Percentiles rank a stretch among this genome's conserved stretches.
These are phyloP conservation scores for Yamadazyma friedrichii DNA, from an alignment of 1,139 yeast genomes.

Conservation along the genomic window DNA sequence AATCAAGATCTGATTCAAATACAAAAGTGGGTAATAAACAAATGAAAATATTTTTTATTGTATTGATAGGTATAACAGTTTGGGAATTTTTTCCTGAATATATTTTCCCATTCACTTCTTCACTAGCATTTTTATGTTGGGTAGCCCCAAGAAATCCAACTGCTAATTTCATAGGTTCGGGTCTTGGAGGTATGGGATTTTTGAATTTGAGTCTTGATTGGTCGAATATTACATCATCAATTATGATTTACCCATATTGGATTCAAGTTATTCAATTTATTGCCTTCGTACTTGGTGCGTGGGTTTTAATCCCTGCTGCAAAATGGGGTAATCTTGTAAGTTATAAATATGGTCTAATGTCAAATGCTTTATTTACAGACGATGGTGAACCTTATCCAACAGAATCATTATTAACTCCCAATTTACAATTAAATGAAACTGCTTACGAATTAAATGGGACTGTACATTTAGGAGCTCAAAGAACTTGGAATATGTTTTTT, in stretches of 20 bases:
- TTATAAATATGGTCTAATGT: conserved; percentile 37
- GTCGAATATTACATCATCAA: conserved; percentile 43
- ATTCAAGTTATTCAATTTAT: conserved; percentile 39
- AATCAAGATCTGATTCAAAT: conserved; percentile 21
- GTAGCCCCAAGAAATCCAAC: conserved; percentile 36
- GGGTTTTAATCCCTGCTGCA: conserved; percentile 39
- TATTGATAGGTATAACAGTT: conserved; percentile 26
- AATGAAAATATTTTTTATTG: conserved; percentile 32
- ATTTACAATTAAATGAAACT: conserved; percentile 32
- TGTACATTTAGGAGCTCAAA: conserved; percentile 40
- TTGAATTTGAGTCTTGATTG: conserved; percentile 42
- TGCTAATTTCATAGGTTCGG: conserved; percentile 42
- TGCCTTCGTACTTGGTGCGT: conserved; percentile 39
- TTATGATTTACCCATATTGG: conserved; percentile 46
- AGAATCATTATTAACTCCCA: conserved; percentile 27
- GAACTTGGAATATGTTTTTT: conserved; percentile 50
- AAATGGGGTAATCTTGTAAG: conserved; percentile 31
- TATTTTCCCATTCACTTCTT: conserved; percentile 38
- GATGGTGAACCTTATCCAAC: conserved; percentile 38
- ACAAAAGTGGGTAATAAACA: conserved; percentile 22
- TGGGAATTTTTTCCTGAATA: conserved; percentile 47
- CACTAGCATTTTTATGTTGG: conserved; percentile 43
- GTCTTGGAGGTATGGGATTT: conserved; percentile 45
- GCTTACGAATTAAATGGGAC: conserved; percentile 40
- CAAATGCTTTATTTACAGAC: conserved; percentile 31